Conservation (phyloP, 257 asterid genomes). For the Solanum sparsipilum region DNA sequence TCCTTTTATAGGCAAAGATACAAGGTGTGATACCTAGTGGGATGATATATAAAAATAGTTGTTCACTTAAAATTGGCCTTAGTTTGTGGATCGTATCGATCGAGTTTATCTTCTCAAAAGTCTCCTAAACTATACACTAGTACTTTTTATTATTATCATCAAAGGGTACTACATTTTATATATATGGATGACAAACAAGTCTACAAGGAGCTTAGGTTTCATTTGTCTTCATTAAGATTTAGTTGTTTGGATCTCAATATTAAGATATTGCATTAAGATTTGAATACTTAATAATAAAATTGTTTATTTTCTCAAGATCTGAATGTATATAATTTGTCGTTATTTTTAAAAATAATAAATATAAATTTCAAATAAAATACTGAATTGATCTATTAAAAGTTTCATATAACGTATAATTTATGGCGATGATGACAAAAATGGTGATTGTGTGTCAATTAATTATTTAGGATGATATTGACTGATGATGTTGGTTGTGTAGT, state of each 20-base stretch:
- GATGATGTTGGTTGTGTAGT: too few relatives aligned
- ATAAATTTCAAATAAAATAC: neutral
- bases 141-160: neutral
- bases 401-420: too few relatives aligned
- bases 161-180: too few relatives aligned
- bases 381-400: neutral
- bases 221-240: too few relatives aligned
- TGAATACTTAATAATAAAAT: too few relatives aligned
- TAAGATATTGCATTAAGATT: neutral
- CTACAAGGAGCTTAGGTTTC: neutral
- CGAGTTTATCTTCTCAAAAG: neutral
- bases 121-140: neutral
- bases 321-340: too few relatives aligned
- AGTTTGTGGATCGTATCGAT: neutral
- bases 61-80: neutral
- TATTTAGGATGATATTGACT: too few relatives aligned
- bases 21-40: neutral
- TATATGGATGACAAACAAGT: too few relatives aligned
- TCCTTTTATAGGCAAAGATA: neutral
- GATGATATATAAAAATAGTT: neutral
- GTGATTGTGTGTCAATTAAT: neutral
- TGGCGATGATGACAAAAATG: accelerated
- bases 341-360: too few relatives aligned
- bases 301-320: too few relatives aligned
- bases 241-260: neutral